Evolutionary conservation across 768 basidiomycete species (phyloP), one percentile per base, ranked within the genome.

Genomic region (Vararia minispora): DNA sequence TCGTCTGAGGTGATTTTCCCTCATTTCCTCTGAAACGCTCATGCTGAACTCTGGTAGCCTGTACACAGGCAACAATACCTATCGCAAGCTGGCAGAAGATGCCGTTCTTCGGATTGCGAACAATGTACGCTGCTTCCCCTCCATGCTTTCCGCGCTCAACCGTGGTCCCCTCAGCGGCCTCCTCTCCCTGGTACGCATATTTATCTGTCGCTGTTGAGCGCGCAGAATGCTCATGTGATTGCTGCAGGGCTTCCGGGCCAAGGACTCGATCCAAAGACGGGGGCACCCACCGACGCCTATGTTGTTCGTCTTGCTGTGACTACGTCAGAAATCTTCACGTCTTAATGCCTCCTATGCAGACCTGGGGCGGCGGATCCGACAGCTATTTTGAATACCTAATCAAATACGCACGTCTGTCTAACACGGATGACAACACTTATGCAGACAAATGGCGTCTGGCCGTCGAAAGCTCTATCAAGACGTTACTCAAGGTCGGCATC

Each of bases 321-420:
- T n/a, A n/a, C n/a, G n/a, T n/a, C n/a, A n/a, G n/a, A n/a, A n/a
- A n/a, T n/a, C n/a, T n/a, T n/a, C n/a, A n/a, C n/a, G n/a, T n/a
- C n/a, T n/a, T n/a, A n/a, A 25, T 5, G n/a, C n/a, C 21, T 28
- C 8, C 4, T 13, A n/a, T n/a, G 28, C 32, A 81, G 81, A 71
- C 76, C n/a, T 84, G 72, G 72, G 71, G 72, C 1, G 61, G 74
- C 33, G 79, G 78, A 21, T 75, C 73, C 0, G 83, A 85, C 56
- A 81, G 79, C 41, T 86, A 75, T 58, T 78, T 79, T 42, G 83
- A 86, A 53, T 84, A 85, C 49, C 64, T 83, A 39, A 74, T 83
- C 65, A 86, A 86, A 51, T 71, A 72, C 33, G 38, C 83, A 3
- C 76, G 79, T 20, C 62, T 85, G 17, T 72, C 74, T 8, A 80